A percentile compares a stretch with the other conserved stretches of the same genome.
Evolutionary conservation across 257 asterid genomes (phyloP).

Genomic region (Fraxinus anomala): DNA sequence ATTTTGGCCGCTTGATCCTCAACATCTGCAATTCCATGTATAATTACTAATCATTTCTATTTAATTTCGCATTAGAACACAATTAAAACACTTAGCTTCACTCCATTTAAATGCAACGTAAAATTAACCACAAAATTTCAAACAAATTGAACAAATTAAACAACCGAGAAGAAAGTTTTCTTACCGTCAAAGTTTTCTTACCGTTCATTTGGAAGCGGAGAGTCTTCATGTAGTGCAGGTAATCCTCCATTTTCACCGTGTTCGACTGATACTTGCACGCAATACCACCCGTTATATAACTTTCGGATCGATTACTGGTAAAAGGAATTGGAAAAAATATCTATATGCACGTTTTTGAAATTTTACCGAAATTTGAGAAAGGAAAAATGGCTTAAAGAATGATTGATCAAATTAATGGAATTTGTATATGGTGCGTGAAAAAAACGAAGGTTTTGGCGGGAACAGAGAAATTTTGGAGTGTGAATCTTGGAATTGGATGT

Average conservation of each 20-base stretch:
- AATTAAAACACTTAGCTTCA: background rate
- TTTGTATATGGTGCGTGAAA: background rate
- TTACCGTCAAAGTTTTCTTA: conserved; percentile 50
- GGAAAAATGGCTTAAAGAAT: conserved; percentile 5
- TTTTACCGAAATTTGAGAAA: background rate
- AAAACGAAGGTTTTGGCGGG: conserved; percentile 34
- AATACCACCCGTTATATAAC: background rate
- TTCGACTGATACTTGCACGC: conserved; percentile 20
- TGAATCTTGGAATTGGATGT: background rate
- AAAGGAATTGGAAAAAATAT: background rate
- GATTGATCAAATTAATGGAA: background rate
- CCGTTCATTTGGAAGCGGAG: conserved; percentile 88
- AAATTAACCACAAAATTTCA: conserved; percentile 9
- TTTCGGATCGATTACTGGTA: background rate
- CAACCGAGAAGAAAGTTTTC: background rate
- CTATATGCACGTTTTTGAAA: background rate
- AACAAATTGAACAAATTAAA: background rate
- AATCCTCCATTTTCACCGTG: conserved; percentile 63
- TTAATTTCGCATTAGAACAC: conserved; percentile 1
- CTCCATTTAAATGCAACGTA: conserved; percentile 4
- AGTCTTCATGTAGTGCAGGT: conserved; percentile 77
- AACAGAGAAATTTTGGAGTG: background rate
- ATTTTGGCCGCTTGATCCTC: conserved; percentile 86
- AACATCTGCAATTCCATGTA: conserved; percentile 59
- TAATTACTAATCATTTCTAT: conserved; percentile 10